Base-by-base conservation (phyloP, 306 rosid species). In the Sicyos edulis region DNA sequence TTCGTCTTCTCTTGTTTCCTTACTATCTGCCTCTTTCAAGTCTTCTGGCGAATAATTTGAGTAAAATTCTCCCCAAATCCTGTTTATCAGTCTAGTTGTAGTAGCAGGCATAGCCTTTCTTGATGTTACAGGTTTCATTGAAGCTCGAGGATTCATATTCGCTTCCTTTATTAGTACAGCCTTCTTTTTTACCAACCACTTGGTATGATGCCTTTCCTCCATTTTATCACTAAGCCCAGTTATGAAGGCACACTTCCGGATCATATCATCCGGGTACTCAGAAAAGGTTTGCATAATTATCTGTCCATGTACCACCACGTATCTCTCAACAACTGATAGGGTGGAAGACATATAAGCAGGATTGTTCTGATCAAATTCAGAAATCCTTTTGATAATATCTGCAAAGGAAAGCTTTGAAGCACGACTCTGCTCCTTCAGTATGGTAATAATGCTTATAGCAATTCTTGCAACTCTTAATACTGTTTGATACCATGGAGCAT, bases 191-290 rank as follows among this genome's bases (percentile, higher is more conserved):
- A 93, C 84, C 45, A 87, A 65, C 99, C 99, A 93, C 81, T 90
- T 93, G 40, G 98, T 93, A 79, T 93, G 98, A 85, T 80, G 97
- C 9, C 96, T 84, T 78, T 70, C 93, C 84, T 93, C 98, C 97
- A 93, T 93, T 82, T 90, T 90, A 21, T 70, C 81, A 42, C 66
- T 3, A 42, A 93, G 97, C 68, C 97, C 95, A 13, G 79, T 69
- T 77, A 93, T 87, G 81, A 93, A 93, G 50, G 99, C 78, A 78
- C 84, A 91, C 75, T 78, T 91, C 78, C 78, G 88, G 54, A 93
- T 84, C 80, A 78, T 78, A 1, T 50, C 82, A 78, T 87, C 97
- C 10, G 99, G 97, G 87, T 71, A 93, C 73, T 83, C 96, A 17
- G 92, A 86, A 81, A 93, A 93, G 56, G 89, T 82, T 79, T 93